phyloP scores from a whole-genome alignment of 176 grass and related monocot genomes.

The Eremochloa ophiuroides region DNA sequence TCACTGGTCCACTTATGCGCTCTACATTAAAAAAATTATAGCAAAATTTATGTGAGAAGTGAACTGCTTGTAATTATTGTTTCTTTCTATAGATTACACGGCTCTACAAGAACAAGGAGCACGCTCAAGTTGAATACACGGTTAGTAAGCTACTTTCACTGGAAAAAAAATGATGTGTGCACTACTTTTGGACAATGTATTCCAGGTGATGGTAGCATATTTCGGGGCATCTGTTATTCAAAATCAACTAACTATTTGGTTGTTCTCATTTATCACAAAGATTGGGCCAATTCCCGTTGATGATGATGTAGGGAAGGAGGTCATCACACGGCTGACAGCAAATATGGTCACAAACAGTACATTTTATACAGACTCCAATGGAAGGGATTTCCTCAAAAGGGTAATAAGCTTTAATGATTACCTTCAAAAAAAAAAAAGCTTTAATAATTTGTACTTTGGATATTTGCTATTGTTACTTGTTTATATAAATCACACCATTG shows the following conservation, averaged over 20 bases:
- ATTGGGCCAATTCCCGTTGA: constrained; percentile 75
- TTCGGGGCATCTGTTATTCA: not conserved
- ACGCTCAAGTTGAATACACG: constrained; percentile 96
- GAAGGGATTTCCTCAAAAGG: constrained; percentile 90
- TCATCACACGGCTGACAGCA: constrained; percentile 68
- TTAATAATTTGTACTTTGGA: not conserved
- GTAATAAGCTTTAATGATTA: constrained; percentile 38
- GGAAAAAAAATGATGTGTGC: not conserved
- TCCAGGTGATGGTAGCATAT: not conserved
- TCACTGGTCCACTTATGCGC: not conserved
- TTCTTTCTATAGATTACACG: constrained; percentile 63
- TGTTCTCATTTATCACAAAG: constrained; percentile 42
- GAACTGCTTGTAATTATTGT: not conserved
- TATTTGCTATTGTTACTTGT: not conserved
- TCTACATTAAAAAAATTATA: not conserved
- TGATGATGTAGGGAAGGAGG: constrained; percentile 72
- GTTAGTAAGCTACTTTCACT: constrained; percentile 33
- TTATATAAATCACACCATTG: no score
- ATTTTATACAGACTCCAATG: constrained; percentile 89
- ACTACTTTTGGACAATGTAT: not conserved
- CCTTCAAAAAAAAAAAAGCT: no score
- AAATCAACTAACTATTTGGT: not conserved
- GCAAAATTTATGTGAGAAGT: not conserved
- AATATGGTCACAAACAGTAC: constrained; percentile 70
- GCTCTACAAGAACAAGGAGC: constrained; percentile 80